Evolutionary conservation across 2,329 filamentous ascomycete genomes (phyloP), one percentile per base, ranked within the genome.

Genomic region (Pyrenochaeta sp.): DNA sequence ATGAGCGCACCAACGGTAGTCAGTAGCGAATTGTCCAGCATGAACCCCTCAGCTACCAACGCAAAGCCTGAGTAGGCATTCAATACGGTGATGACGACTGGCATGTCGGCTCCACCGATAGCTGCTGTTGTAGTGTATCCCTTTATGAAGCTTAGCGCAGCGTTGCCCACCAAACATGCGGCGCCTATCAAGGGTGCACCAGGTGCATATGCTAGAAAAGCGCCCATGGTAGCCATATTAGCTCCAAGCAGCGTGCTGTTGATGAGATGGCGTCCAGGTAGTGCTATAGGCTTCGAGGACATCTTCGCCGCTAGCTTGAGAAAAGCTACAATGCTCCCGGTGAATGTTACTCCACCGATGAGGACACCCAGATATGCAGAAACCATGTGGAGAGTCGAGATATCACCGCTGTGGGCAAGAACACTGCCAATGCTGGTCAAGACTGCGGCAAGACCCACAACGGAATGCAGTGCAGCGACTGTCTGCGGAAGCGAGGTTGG

Each of bases 61-160:
- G 93, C 93, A 56, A 96, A 97, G 12, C 93, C 93, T 47, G 91
- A 94, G 74, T 96, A 96, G 0, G 92, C 92, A 67, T 96, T 97
- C 22, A 97, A 79, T 0, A 96, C 92, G 0, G 92, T 96, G 62
- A 96, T 96, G 32, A 95, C 91, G 5, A 96, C 92, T 13, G 90
- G 92, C 92, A 96, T 96, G 72, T 97, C 93, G 12, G 92, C 92
- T n/a, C 92, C 93, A 24, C 93, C 93, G 70, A 97, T 96, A 0
- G 91, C 91, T 1, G 92, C 86, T 0, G 93, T 96, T 0, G 92
- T 96, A 0, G 92, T 96, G 72, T 88, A 96, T 7, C 93, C 93
- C 75, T 96, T 94, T 61, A 90, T 80, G 76, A 96, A 96, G 59
- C 90, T 93, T 25, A 97, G 81, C 0, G 86, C 81, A 0, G 92